Percentiles rank a stretch among this genome's conserved stretches.
Evolutionary conservation across 2,329 filamentous ascomycete genomes (phyloP).

Genomic region (Fulvia fulva): DNA sequence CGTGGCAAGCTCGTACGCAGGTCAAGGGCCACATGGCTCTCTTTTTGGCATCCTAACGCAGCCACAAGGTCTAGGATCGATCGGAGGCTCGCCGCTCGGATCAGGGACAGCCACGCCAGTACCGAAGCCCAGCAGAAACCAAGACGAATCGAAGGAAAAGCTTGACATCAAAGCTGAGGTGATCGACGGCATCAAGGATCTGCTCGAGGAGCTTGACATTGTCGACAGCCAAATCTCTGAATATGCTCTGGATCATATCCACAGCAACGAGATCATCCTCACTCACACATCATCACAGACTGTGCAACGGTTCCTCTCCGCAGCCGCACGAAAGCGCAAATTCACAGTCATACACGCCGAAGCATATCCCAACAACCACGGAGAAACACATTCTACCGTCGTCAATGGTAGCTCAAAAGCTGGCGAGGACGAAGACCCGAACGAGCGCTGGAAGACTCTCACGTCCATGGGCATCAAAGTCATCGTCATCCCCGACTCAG

Average conservation of each 20-base stretch:
- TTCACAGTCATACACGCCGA: conserved; percentile 88
- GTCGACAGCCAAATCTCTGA: conserved; percentile 90
- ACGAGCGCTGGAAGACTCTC: conserved; percentile 69
- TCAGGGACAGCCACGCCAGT: conserved; percentile 30
- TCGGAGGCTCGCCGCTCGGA: conserved; percentile 47
- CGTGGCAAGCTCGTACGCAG: conserved; percentile 61
- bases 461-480: conserved; percentile 73
- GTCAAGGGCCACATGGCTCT: conserved; percentile 59
- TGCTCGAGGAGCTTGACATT: conserved; percentile 89
- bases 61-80: conserved; percentile 44
- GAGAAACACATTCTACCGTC: conserved; percentile 59
- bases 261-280: conserved; percentile 87
- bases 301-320: conserved; percentile 83
- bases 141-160: conserved; percentile 30
- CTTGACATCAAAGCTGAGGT: conserved; percentile 82
- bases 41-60: conserved; percentile 86
- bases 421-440: conserved; percentile 44
- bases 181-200: conserved; percentile 88
- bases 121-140: conserved; percentile 32
- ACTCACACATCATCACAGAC: conserved; percentile 82
- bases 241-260: conserved; percentile 85
- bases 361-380: conserved; percentile 65
- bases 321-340: conserved; percentile 81
- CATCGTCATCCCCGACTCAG: conserved; percentile 77
- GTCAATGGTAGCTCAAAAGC: conserved; percentile 50